Base-by-base conservation (phyloP, 768 basidiomycete species). In the Naganishia vaughanmartiniae region DNA sequence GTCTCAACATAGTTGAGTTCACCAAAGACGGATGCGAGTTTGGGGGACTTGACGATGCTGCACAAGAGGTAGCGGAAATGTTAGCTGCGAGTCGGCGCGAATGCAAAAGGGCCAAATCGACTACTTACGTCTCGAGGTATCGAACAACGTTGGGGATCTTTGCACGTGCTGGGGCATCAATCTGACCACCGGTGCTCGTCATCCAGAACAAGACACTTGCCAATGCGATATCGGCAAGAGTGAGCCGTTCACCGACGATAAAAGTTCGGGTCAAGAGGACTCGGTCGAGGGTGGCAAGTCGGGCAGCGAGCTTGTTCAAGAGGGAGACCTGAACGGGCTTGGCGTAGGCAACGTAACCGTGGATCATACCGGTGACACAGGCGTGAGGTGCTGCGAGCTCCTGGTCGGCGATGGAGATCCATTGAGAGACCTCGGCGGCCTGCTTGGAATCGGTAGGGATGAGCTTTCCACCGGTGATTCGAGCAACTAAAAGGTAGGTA, bases 231-330 rank as follows among this genome's bases (percentile, higher is more conserved):
- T 99, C 96, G 73, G 93, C 96, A 56, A 95, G 85, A 72, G 93
- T 92, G 85, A 98, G 90, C 78, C 95, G 91, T 80, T 99, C 92
- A 74, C 89, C 89, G 67, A 93, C 93, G 77, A 98, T 86, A 87
- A 88, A 98, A 55, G 95, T 99, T 78, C 86, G 87, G 69, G 87
- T 85, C 58, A 84, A 79, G 76, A 99, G 87, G 84, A 90, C 86
- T 39, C 83, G 81, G 74, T 99, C 87, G 69, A 98, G 84, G 73
- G 87, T 87, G 48, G 83, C 83, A 60, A 96, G 84, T 24, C 87
- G 82, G 55, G 86, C 85, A 51, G 81, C 73, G 76, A 88, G 54
- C 69, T 74, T 69, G 54, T 80, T 72, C 68, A 78, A 33, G 57
- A 75, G 54, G 65, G 75, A 74, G 54, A 15, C 34, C 51, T 67